Base-by-base conservation (phyloP, 768 basidiomycete species). In the Hypholoma sublateritium region DNA sequence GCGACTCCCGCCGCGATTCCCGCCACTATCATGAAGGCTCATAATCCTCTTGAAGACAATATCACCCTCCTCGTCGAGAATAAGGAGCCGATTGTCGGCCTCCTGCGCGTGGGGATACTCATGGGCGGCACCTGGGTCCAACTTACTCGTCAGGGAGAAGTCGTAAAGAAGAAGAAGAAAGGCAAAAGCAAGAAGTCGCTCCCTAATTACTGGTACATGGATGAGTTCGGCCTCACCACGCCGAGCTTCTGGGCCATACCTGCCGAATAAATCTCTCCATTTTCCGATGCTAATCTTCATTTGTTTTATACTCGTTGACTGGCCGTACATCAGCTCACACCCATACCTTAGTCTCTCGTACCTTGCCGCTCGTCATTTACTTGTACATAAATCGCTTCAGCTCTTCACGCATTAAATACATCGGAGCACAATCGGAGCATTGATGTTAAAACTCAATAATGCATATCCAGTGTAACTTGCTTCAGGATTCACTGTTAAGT, bases 51-150 rank as follows among this genome's bases (percentile, higher is more conserved):
- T 47, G 77, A 73, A 55, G 86, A 89, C 57, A 78, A 74, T 35
- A 87, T 92, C 65, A 78, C 75, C 14, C 72, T 89, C 9, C 75
- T 88, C 19, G 71, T 89, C 12, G 75, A 80, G 28, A 32, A 32
- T 6, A 32, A 32, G 28, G 28, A 37, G 46, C 57, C 7, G 34
- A 45, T 19, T 0, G 66, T 80, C 7, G 72, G 78, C 1, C 69
- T 70, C 36, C 62, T 88, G 36, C 62, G 66, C 4, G 70, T 76
- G 5, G 85, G 87, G 4, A 79, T 90, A 74, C 86, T 85, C 0
- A 60, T 91, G 13, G 80, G 78, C 3, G 87, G 81, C 17, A 81
- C 84, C 45, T 91, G 84, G 82, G 81, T 90, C 19, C 88, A 92
- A 70, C 74, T 90, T 12, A 82, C 71, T 25, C 77, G 82, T 28